Conservation (phyloP, 2,329 filamentous ascomycete species). For the Sclerotinia glacialis region DNA sequence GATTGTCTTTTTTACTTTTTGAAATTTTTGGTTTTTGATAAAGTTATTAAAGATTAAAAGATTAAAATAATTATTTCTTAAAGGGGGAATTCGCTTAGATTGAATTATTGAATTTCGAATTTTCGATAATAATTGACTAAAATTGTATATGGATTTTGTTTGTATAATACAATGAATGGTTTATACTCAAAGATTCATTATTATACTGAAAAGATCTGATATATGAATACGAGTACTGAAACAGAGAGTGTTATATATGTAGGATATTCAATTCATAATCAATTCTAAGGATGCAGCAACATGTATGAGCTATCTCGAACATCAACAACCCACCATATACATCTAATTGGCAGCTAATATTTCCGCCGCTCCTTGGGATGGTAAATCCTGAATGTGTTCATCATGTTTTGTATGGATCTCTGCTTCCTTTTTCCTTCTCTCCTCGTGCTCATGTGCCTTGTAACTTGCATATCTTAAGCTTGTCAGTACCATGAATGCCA, state of each 20-base stretch:
- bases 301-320: not conserved
- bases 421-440: constrained; percentile 35
- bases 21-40: too few relatives aligned
- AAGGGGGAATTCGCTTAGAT: too few relatives aligned
- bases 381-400: constrained; percentile 43
- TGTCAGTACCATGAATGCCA: constrained; percentile 59
- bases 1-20: too few relatives aligned
- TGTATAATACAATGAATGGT: too few relatives aligned
- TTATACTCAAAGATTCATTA: too few relatives aligned
- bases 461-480: constrained; percentile 61
- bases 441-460: constrained; percentile 39
- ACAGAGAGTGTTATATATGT: not conserved
- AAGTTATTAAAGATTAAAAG: too few relatives aligned
- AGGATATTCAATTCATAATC: not conserved
- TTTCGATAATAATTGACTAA: too few relatives aligned
- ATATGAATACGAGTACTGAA: too few relatives aligned
- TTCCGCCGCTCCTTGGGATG: constrained; percentile 53
- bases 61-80: too few relatives aligned
- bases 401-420: constrained; percentile 44
- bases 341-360: constrained; percentile 55
- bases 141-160: not conserved
- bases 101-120: too few relatives aligned
- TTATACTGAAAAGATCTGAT: too few relatives aligned
- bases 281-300: not conserved
- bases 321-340: not conserved